A percentile compares a stretch with the other conserved stretches of the same genome.
Evolutionary conservation across 2,329 filamentous ascomycete genomes (phyloP).

Genomic region (Neurospora sp.): DNA sequence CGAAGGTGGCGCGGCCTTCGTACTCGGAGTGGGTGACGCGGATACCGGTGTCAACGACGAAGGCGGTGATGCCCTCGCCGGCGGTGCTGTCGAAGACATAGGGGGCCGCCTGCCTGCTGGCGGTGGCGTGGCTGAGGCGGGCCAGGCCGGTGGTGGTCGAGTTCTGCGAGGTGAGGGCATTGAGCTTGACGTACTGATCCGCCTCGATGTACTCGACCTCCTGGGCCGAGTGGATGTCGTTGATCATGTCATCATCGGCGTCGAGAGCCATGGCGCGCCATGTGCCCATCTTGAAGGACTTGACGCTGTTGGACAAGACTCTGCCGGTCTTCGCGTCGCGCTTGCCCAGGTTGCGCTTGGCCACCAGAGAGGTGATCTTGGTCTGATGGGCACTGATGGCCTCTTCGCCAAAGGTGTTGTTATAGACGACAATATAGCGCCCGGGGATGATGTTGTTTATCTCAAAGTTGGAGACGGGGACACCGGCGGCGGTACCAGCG

Average conservation of each 20-base stretch:
- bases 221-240: slow-evolving; percentile 35
- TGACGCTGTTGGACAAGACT: slow-evolving; percentile 36
- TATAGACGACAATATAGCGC: slow-evolving; percentile 58
- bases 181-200: slow-evolving; percentile 35
- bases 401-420: slow-evolving; percentile 39
- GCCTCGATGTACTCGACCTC: slow-evolving; percentile 35
- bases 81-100: slow-evolving; percentile 45
- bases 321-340: slow-evolving; percentile 36
- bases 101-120: slow-evolving; percentile 18
- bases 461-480: slow-evolving; percentile 41
- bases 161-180: slow-evolving; percentile 37
- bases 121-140: slow-evolving; percentile 38
- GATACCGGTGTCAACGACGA: slow-evolving; percentile 59
- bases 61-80: slow-evolving; percentile 48
- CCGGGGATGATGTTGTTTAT: slow-evolving; percentile 41
- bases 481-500: slow-evolving; percentile 23
- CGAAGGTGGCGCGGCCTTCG: slow-evolving; percentile 43
- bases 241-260: slow-evolving; percentile 25
- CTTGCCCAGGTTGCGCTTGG: slow-evolving; percentile 48
- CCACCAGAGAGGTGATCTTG: slow-evolving; percentile 36
- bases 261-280: slow-evolving; percentile 42
- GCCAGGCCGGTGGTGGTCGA: slow-evolving; percentile 44
- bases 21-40: slow-evolving; percentile 45
- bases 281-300: slow-evolving; percentile 35
- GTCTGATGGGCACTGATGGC: slow-evolving; percentile 40